A percentile compares a stretch with the other conserved stretches of the same genome.
phyloP scores from a whole-genome alignment of 805 yeast genomes.

The Candida rishiriensis region DNA sequence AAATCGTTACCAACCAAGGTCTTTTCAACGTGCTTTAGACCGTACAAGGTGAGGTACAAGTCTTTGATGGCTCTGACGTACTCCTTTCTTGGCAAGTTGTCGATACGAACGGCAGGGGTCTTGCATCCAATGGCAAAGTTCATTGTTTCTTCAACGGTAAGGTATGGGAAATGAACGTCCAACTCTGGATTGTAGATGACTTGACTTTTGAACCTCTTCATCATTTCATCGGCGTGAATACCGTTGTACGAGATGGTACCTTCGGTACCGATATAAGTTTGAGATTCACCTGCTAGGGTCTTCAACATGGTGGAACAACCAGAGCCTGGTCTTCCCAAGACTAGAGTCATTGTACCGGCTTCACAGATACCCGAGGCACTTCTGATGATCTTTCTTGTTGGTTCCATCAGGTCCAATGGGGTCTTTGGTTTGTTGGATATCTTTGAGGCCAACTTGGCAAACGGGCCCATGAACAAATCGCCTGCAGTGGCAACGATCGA shows the following conservation, averaged over 20 bases:
- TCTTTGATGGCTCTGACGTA: constrained; percentile 40
- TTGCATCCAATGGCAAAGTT: constrained; percentile 51
- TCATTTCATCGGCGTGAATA: constrained; percentile 40
- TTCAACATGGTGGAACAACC: constrained; percentile 57
- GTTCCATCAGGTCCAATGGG: constrained; percentile 8
- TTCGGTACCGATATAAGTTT: constrained; percentile 31
- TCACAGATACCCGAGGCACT: constrained; percentile 23
- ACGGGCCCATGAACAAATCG: constrained; percentile 29
- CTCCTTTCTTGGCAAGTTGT: constrained; percentile 33
- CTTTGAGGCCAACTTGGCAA: background rate
- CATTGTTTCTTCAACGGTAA: constrained; percentile 50
- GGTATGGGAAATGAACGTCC: constrained; percentile 51
- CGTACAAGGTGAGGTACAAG: constrained; percentile 45
- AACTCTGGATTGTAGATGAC: constrained; percentile 52
- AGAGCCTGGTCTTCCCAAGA: constrained; percentile 57
- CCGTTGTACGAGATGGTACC: constrained; percentile 47
- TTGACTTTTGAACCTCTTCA: constrained; percentile 39
- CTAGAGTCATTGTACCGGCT: constrained; percentile 53
- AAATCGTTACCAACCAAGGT: constrained; percentile 63
- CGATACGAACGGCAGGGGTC: constrained; percentile 45
- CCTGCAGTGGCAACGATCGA: constrained; percentile 35
- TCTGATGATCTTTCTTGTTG: constrained; percentile 19
- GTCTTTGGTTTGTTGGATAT: constrained; percentile 3
- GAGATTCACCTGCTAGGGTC: constrained; percentile 40
- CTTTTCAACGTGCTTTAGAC: constrained; percentile 51